Conservation (phyloP, 2,329 filamentous ascomycete species). For the Colletotrichum sp. region DNA sequence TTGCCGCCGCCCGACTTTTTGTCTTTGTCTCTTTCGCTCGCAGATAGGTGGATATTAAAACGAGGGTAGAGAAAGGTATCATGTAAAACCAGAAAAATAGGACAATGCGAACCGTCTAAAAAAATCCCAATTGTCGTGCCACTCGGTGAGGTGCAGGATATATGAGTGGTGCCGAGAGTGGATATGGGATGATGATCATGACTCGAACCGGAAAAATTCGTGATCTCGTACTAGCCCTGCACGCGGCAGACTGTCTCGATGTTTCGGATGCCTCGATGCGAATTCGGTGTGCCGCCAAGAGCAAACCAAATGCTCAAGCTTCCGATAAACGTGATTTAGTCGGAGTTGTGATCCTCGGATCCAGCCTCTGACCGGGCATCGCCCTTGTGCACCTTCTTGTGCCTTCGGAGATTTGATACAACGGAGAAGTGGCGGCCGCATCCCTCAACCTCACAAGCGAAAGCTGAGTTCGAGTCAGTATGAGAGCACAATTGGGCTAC, state of each 20-base stretch:
- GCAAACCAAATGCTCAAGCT: neutral
- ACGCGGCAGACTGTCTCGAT: neutral
- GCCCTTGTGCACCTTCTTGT: slow-evolving; percentile 94
- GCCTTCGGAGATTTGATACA: slow-evolving; percentile 91
- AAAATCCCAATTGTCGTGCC: neutral
- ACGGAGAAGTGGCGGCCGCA: slow-evolving; percentile 97
- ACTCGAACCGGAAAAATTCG: slow-evolving; percentile 19
- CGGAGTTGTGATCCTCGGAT: slow-evolving; percentile 67
- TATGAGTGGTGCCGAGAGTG: slow-evolving; percentile 1
- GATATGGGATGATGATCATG: slow-evolving; percentile 15
- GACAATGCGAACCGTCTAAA: slow-evolving; percentile 9
- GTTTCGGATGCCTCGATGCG: neutral
- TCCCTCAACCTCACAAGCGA: slow-evolving; percentile 91
- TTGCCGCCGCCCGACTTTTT: slow-evolving; percentile 14
- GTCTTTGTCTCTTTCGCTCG: slow-evolving; percentile 18
- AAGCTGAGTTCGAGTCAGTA: slow-evolving; percentile 62
- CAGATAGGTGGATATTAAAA: slow-evolving; percentile 22
- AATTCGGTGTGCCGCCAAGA: neutral
- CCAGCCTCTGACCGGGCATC: slow-evolving; percentile 68
- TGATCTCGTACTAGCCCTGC: slow-evolving; percentile 17
- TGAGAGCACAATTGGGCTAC: neutral
- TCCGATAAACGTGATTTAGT: slow-evolving; percentile 38
- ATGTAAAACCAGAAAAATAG: neutral
- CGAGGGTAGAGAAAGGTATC: slow-evolving; percentile 22
- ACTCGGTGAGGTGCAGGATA: neutral